phyloP scores from a whole-genome alignment of 2,329 filamentous ascomycete species.

The Colletotrichum neosansevieriae region DNA sequence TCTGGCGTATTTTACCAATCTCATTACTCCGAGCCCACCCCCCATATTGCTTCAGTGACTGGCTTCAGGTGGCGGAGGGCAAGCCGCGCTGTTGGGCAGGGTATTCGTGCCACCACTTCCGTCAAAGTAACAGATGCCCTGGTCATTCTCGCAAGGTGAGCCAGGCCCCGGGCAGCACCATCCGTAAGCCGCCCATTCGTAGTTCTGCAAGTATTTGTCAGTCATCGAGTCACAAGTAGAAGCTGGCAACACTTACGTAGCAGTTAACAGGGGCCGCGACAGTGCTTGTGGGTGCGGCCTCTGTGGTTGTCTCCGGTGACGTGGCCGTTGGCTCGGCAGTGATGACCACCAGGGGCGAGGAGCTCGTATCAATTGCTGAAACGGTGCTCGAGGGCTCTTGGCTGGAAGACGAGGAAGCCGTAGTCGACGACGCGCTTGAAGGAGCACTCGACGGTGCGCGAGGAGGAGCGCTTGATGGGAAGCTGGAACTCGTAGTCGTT shows the following conservation, averaged over 20 bases:
- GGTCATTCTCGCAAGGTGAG: background rate
- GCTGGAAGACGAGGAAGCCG: background rate
- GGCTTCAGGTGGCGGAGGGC: conserved; percentile 1
- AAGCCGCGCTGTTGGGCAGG: conserved; percentile 23
- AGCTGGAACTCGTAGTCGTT: conserved; percentile 1
- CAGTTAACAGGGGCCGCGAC: conserved; percentile 19
- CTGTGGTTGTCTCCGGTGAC: background rate
- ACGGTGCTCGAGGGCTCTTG: background rate
- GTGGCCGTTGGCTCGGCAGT: conserved; percentile 3
- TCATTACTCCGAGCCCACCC: no score
- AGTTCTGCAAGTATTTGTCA: background rate
- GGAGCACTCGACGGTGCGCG: background rate
- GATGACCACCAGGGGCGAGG: background rate
- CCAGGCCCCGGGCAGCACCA: conserved; percentile 25
- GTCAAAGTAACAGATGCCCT: conserved; percentile 21
- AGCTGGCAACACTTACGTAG: background rate
- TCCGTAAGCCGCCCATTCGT: conserved; percentile 4
- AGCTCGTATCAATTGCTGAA: background rate
- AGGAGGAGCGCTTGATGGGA: background rate
- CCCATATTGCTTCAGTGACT: background rate
- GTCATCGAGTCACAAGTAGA: fast-evolving
- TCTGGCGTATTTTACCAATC: no score
- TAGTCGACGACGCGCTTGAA: background rate
- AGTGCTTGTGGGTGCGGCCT: background rate
- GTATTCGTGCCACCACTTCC: conserved; percentile 11